These are phyloP conservation scores for Didymella pinodella DNA, from an alignment of 2,329 filamentous ascomycete species.

Conservation along the genomic window DNA sequence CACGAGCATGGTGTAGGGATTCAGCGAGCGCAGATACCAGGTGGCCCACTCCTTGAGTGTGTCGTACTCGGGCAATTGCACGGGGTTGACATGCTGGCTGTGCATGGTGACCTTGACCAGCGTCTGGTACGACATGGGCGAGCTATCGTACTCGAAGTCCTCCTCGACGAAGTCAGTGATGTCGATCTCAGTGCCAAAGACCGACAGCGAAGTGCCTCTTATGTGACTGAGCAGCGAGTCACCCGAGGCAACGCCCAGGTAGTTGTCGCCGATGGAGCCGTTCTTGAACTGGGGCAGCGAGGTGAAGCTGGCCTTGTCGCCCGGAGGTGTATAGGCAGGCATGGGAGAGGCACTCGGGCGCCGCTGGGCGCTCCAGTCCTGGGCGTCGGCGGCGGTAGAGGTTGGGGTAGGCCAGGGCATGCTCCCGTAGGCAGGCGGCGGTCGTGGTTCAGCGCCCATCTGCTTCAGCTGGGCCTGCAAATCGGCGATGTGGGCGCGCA, in stretches of 20 bases:
- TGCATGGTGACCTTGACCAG: conserved; percentile 72
- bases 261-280: conserved; percentile 65
- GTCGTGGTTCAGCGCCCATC: conserved; percentile 67
- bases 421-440: conserved; percentile 52
- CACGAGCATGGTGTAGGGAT: conserved; percentile 77
- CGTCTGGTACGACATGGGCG: conserved; percentile 72
- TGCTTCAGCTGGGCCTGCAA: conserved; percentile 72
- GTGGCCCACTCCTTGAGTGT: conserved; percentile 74
- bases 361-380: conserved; percentile 37
- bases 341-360: conserved; percentile 37
- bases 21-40: conserved; percentile 78
- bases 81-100: conserved; percentile 59
- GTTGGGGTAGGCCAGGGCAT: conserved; percentile 31
- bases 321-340: conserved; percentile 35
- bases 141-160: conserved; percentile 66
- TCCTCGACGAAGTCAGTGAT: conserved; percentile 74
- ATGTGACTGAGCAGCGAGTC: conserved; percentile 74
- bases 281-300: conserved; percentile 57
- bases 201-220: conserved; percentile 76
- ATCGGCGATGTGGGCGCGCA: conserved; percentile 71
- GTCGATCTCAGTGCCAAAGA: conserved; percentile 82
- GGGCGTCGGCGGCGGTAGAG: conserved; percentile 24
- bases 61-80: conserved; percentile 67
- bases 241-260: conserved; percentile 70
- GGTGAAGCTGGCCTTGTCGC: conserved; percentile 30